Base-by-base conservation (phyloP, 352 stramenopile genomes). In the Globisporangium irregulare region DNA sequence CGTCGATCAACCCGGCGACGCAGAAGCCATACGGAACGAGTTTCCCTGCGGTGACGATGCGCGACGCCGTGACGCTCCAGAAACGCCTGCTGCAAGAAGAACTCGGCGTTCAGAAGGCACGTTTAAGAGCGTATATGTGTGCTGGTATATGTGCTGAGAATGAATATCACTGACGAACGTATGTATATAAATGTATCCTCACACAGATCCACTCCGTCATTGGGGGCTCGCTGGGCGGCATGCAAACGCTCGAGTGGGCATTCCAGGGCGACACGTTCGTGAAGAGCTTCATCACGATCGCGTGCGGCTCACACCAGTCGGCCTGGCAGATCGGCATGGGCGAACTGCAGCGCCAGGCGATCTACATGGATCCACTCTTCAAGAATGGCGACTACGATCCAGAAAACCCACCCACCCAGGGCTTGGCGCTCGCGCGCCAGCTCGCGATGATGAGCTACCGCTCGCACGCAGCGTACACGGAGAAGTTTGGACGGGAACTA, bases 381-480 rank as follows among this genome's bases (percentile, higher is more conserved):
- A 69, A 88, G 27, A 75, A 87, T 58, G 92, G 96, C 25, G 34
- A 78, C 46, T 97, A 97, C 67, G 78, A 92, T 62, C 58, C 76
- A 0, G 55, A 74, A 0, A 66, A 86, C 38, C 87, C 89, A 20
- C 95, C 96, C 4, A 67, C 77, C 0, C 75, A 78, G 9, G 96
- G 96, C 14, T 76, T 99, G 43, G 84, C 92, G 36, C 82, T 99
- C 15, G 97, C 96, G 43, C 82, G 97, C 27, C 92, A 98, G 77
- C 97, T 99, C 69, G 97, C 92, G 12, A 99, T 99, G 96, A 86
- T 99, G 56, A 97, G 85, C 59, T 99, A 99, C 80, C 93, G 96
- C 56, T 98, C 97, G 46, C 80, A 96, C 43, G 72, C 85, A 29
- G 95, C 89, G 9, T 99, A 98, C 77, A 67, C 75, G 12, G 81